Base-by-base conservation (phyloP, 805 yeast species). In the Hanseniaspora mollemarum region DNA sequence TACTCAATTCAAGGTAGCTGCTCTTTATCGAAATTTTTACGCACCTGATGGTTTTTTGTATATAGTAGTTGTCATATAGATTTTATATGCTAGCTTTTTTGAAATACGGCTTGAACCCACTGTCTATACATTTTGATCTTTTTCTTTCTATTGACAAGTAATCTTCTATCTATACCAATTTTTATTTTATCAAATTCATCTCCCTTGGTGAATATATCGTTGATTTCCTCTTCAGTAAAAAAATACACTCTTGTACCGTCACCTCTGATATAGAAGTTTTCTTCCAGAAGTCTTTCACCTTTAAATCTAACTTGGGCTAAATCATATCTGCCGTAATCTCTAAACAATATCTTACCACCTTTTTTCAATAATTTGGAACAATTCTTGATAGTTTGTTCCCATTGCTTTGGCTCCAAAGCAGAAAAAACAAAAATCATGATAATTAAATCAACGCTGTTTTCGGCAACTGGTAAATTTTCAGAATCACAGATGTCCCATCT, bases 231-330 rank as follows among this genome's bases (percentile, higher is more conserved):
- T 62, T 90, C 97, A 1, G 95, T 86, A 70, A 92, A 92, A 69
- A 92, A 92, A 64, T 92, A 92, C 12, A 92, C 98, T 58, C 98
- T 73, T 0, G 98, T 92, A 43, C 98, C 98, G 63, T 92, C 98
- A 35, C 98, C 98, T 60, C 98, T 77, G 35, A 88, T 87, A 66
- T 92, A 92, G 62, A 92, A 92, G 65, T 92, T 88, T 52, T 90
- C 96, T 50, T 86, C 95, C 51, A 92, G 65, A 25, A 86, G 67
- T 59, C 97, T 76, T 43, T 85, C 83, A 63, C 83, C 84, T 67
- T 92, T 92, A 71, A 90, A 87, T 58, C 98, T 69, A 51, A 92
- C 82, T 63, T 92, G 98, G 0, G 98, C 95, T 65, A 92, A 71
- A 66, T 92, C 98, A 62, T 90, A 92, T 56, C 96, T 75, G 2